These are phyloP conservation scores for Triadica sebifera DNA, from an alignment of 345 rosid genomes.

Conservation along the genomic window DNA sequence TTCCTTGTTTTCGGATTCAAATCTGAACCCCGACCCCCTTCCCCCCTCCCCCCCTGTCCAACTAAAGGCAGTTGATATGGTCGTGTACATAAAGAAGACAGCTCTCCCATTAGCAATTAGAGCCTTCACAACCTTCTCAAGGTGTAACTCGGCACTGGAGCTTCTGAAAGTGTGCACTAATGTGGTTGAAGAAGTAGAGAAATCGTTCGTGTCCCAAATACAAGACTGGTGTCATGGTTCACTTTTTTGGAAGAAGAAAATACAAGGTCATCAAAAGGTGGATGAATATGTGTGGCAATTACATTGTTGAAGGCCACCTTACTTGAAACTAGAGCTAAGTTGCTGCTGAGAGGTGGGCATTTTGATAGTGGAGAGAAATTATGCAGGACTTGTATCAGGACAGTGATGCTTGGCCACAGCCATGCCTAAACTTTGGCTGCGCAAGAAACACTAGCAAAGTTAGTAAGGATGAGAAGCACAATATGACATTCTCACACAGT, in stretches of 20 bases:
- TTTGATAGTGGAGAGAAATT: constrained; percentile 82
- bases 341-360: constrained; percentile 81
- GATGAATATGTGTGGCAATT: constrained; percentile 89
- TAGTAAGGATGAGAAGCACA: constrained; percentile 92
- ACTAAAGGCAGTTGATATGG: constrained; percentile 69
- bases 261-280: constrained; percentile 50
- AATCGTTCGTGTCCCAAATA: constrained; percentile 79
- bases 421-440: constrained; percentile 82
- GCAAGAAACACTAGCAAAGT: constrained; percentile 86
- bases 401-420: constrained; percentile 90
- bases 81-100: constrained; percentile 70
- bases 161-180: constrained; percentile 84
- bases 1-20: constrained; percentile 91
- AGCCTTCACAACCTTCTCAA: constrained; percentile 75
- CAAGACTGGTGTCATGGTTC: constrained; percentile 84
- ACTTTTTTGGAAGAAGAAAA: constrained; percentile 77
- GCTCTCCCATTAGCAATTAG: constrained; percentile 78
- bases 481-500: constrained; percentile 32
- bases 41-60: too few species aligned
- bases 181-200: constrained; percentile 86
- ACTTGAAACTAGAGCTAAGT: constrained; percentile 81
- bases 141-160: constrained; percentile 85
- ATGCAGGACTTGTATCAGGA: constrained; percentile 85
- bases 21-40: constrained; percentile 70
- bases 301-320: constrained; percentile 74